phyloP scores from a whole-genome alignment of 1,139 yeast genomes.

The Candida mesenterica region DNA sequence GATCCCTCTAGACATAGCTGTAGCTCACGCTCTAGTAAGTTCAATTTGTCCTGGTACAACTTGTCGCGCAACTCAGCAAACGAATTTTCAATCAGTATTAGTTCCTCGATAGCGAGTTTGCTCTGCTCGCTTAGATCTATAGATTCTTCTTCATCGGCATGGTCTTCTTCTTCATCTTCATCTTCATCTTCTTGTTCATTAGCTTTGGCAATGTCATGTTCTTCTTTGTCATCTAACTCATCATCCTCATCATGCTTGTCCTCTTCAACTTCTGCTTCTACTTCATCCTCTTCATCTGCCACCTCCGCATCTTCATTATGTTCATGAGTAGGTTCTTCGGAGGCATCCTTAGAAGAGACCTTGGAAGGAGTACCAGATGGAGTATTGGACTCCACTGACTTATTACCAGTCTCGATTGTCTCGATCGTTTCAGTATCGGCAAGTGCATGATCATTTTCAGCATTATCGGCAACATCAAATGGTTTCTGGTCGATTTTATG shows the following conservation, averaged over 20 bases:
- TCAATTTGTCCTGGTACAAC: slow-evolving; percentile 70
- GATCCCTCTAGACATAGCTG: slow-evolving; percentile 86
- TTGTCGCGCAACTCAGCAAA: slow-evolving; percentile 85
- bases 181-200: slow-evolving; percentile 13
- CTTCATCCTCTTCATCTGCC: slow-evolving; percentile 5
- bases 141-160: slow-evolving; percentile 26
- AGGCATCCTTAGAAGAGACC: background rate
- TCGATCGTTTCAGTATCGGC: too few relatives aligned
- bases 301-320: slow-evolving; percentile 2
- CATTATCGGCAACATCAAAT: too few relatives aligned
- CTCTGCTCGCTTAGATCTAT: slow-evolving; percentile 50
- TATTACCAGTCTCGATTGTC: too few relatives aligned
- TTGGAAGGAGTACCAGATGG: background rate
- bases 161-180: slow-evolving; percentile 13
- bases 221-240: slow-evolving; percentile 10
- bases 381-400: background rate
- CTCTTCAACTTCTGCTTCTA: slow-evolving; percentile 7
- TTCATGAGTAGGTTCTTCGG: background rate
- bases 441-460: too few relatives aligned
- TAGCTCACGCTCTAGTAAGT: slow-evolving; percentile 74
- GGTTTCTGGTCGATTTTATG: too few relatives aligned
- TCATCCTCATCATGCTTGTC: slow-evolving; percentile 9
- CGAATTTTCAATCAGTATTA: slow-evolving; percentile 76
- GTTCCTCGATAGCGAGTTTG: slow-evolving; percentile 62
- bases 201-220: slow-evolving; percentile 7